These are phyloP conservation scores for Jackrogersella multiformis DNA, from an alignment of 495 filamentous ascomycete genomes.

Conservation along the genomic window DNA sequence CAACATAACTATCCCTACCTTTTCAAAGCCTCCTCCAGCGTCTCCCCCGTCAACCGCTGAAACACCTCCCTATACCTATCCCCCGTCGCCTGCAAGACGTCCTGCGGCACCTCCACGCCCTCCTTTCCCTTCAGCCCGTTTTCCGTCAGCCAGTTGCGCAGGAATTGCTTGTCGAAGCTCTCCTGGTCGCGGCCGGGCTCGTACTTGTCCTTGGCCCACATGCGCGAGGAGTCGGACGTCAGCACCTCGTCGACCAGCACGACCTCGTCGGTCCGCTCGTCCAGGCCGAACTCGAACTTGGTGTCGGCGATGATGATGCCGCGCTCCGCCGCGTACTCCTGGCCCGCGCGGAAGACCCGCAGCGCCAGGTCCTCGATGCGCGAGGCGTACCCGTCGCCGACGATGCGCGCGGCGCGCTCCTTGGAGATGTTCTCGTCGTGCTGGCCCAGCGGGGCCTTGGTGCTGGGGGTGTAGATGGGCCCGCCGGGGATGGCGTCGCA, in stretches of 20 bases:
- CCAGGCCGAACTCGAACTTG: conserved; percentile 70
- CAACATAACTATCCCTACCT: not conserved
- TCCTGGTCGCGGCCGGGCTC: conserved; percentile 76
- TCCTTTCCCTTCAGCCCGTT: conserved; percentile 73
- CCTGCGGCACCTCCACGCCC: conserved; percentile 74
- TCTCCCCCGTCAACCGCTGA: conserved; percentile 53
- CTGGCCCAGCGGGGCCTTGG: conserved; percentile 84
- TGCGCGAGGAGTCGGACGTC: conserved; percentile 83
- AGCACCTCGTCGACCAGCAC: conserved; percentile 92
- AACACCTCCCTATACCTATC: conserved; percentile 60
- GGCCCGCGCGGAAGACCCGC: conserved; percentile 75
- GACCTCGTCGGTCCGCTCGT: conserved; percentile 76
- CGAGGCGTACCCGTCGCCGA: conserved; percentile 78
- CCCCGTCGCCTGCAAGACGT: conserved; percentile 69
- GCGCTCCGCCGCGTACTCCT: conserved; percentile 74
- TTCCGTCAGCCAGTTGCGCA: conserved; percentile 84
- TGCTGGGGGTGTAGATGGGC: conserved; percentile 88
- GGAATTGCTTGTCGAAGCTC: conserved; percentile 89
- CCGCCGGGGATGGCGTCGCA: conserved; percentile 73
- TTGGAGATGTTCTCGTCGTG: conserved; percentile 94
- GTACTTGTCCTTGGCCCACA: conserved; percentile 83
- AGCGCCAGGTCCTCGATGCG: conserved; percentile 78
- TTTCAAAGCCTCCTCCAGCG: conserved; percentile 51
- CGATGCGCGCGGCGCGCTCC: conserved; percentile 67
- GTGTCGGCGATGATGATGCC: conserved; percentile 87